A percentile compares a stretch with the other conserved stretches of the same genome.
Evolutionary conservation across 805 yeast genomes (phyloP).

Genomic region (Jamesozyma piceae): DNA sequence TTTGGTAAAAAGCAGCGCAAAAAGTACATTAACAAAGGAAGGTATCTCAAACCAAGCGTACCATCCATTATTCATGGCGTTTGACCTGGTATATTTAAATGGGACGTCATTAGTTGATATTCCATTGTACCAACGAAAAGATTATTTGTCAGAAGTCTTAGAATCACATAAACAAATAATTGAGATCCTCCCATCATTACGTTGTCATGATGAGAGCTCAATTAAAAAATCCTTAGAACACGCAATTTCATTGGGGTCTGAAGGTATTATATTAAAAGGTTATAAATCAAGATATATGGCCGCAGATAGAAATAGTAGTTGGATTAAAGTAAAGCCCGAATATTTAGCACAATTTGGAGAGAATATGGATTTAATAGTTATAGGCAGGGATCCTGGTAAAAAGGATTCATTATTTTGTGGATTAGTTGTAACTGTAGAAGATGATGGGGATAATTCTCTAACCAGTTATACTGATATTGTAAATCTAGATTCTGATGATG

Average conservation of each 20-base stretch:
- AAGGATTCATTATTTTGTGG: constrained; percentile 72
- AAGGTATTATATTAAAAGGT: constrained; percentile 74
- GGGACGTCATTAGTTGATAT: constrained; percentile 49
- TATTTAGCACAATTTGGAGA: constrained; percentile 81
- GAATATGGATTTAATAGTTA: constrained; percentile 65
- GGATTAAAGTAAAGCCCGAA: constrained; percentile 91
- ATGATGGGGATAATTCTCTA: constrained; percentile 4
- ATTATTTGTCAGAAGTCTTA: constrained; percentile 38
- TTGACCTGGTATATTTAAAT: constrained; percentile 67
- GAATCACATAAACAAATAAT: constrained; percentile 36
- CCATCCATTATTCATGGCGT: constrained; percentile 52
- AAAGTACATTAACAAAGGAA: constrained; percentile 39
- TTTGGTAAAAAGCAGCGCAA: constrained; percentile 61
- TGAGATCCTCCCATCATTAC: constrained; percentile 37
- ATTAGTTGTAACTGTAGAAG: constrained; percentile 37
- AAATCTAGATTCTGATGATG: constrained; percentile 10
- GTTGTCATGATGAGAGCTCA: constrained; percentile 40
- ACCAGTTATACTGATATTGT: constrained; percentile 3
- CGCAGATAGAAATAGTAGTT: constrained; percentile 52
- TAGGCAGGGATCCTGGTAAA: constrained; percentile 68
- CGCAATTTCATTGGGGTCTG: constrained; percentile 57
- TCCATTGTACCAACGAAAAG: constrained; percentile 49
- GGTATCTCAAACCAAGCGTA: constrained; percentile 32
- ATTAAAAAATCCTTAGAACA: constrained; percentile 46
- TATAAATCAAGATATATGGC: constrained; percentile 48